Evolutionary conservation across 164 flowering plant species (phyloP), one percentile per base, ranked within the genome.

Genomic region (Echeveria elegans): DNA sequence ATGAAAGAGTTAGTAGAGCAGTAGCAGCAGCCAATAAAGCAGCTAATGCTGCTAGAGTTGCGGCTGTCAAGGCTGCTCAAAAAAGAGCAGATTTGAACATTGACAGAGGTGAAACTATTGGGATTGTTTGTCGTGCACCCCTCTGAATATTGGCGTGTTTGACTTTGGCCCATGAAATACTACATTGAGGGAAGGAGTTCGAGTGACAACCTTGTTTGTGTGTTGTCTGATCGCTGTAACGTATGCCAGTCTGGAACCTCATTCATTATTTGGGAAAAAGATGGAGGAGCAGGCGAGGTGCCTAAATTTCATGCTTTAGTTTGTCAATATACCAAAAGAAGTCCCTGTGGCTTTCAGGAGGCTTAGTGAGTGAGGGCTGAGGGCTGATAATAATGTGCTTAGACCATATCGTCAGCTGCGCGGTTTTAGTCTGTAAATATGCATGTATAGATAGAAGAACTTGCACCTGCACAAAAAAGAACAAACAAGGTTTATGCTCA

Each of bases 41-140:
- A 52, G 99, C 97, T 50, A 89, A 82, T 77, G 99, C 99, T 38
- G 97, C 99, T 29, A 81, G 99, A 82, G 99, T 94, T 23, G 92
- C 92, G 2, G 92, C 97, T 7, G 88, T 94, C 15, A 94, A 89
- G 66, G 99, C 97, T 34, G 96, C 87, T 23, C 96, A 91, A 64
- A 88, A 82, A 60, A 82, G 68, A 74, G 76, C 79, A 79, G 84
- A 82, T 69, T 76, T 74, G 53, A 66, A 66, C 37, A 29, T 29
- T 34, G 65, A 37, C 62, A 53, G 15, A n/a, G 41, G 14, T 63
- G 66, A 63, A 15, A 12, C 32, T 56, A 3, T 28, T 56, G 61
- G 32, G 32, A 12, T 56, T 26, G 61, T 56, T 56, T 28, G 32
- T 3, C 58, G 16, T 28, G 61, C 19, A 29, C 32, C 61, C 32